Evolutionary conservation across 257 asterid genomes (phyloP).

Genomic region (Ocimum tenuiflorum): DNA sequence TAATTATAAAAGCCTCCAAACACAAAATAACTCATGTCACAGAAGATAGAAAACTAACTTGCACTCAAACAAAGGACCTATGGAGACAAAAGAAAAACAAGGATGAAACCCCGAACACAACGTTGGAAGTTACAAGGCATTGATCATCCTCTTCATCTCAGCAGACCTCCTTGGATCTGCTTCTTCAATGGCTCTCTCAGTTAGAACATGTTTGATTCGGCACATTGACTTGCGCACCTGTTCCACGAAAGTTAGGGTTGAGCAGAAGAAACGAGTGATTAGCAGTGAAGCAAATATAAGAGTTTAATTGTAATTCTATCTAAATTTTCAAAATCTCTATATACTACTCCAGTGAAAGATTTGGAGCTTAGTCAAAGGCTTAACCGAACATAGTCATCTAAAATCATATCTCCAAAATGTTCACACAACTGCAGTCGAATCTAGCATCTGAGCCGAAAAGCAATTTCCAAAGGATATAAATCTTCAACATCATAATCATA

Average conservation of each 20-base stretch:
- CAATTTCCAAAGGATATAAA: not conserved
- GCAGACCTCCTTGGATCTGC: constrained; percentile 82
- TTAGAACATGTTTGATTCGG: constrained; percentile 85
- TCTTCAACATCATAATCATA: too few relatives aligned
- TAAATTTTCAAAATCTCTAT: not conserved
- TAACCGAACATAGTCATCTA: not conserved
- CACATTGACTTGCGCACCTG: constrained; percentile 94
- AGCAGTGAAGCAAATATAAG: not conserved
- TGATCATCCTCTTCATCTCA: constrained; percentile 92
- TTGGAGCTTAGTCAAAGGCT: not conserved
- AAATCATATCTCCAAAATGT: not conserved
- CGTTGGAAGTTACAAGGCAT: constrained; percentile 37
- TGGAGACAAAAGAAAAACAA: too few relatives aligned
- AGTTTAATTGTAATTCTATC: not conserved
- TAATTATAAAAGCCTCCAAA: not conserved
- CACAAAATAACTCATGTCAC: not conserved
- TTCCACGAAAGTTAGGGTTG: not conserved
- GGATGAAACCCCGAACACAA: not conserved
- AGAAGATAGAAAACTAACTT: too few relatives aligned
- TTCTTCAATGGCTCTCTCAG: constrained; percentile 94
- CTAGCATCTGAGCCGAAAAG: not conserved
- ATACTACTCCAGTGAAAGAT: not conserved
- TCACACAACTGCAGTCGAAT: not conserved
- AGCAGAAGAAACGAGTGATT: not conserved
- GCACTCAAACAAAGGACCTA: constrained; percentile 4